Conservation (phyloP, 73 alveolate species). For the Uronychia setigera region DNA sequence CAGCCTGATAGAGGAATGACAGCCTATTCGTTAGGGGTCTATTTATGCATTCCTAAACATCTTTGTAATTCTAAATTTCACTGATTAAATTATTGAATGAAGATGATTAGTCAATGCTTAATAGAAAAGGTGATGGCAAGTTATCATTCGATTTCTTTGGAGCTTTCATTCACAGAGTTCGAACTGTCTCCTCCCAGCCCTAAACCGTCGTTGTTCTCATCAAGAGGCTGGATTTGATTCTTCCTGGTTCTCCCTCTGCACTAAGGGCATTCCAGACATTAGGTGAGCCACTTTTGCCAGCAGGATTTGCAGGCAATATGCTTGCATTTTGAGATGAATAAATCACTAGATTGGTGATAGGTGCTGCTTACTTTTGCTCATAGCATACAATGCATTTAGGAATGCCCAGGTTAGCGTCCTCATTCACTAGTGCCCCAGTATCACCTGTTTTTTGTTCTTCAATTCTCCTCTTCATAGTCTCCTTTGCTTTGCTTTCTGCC, state of each 20-base stretch:
- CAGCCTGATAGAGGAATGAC: too few relatives aligned
- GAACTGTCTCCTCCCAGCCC: too few relatives aligned
- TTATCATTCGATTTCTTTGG: too few relatives aligned
- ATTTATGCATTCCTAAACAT: too few relatives aligned
- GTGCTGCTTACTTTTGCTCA: constrained; percentile 11
- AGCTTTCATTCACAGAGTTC: too few relatives aligned
- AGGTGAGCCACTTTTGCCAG: constrained; percentile 42
- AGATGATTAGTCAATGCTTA: too few relatives aligned
- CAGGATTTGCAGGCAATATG: constrained; percentile 42
- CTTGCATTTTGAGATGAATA: constrained; percentile 37
- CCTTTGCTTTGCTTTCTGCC: background rate
- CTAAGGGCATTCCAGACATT: constrained; percentile 42
- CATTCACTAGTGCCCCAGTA: background rate
- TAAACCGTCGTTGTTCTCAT: background rate
- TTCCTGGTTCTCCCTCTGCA: constrained; percentile 54
- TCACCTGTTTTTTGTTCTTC: background rate
- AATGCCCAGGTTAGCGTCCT: background rate
- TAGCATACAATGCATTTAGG: constrained; percentile 31
- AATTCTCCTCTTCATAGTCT: background rate
- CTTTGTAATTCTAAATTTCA: too few relatives aligned
- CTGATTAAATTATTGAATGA: too few relatives aligned
- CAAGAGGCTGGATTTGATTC: constrained; percentile 36
- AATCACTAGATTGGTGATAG: constrained; percentile 3
- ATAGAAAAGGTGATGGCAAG: too few relatives aligned
- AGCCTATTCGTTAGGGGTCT: too few relatives aligned